Percentiles rank a stretch among this genome's conserved stretches.
phyloP scores from a whole-genome alignment of 805 yeast genomes.

The Saturnispora saitoi region DNA sequence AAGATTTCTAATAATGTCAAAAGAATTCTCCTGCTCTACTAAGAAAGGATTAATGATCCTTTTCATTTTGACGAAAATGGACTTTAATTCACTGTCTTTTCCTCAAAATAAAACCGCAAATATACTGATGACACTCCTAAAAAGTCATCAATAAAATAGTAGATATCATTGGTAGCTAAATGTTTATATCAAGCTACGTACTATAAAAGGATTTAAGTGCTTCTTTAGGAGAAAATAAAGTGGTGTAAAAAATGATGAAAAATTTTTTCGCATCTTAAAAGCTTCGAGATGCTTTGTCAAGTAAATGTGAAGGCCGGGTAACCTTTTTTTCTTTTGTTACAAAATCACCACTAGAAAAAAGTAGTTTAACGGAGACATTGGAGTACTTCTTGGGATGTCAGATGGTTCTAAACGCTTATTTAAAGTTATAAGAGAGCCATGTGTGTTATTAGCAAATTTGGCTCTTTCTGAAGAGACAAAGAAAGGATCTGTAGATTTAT shows the following conservation, averaged over 20 bases:
- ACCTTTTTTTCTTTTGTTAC: not conserved
- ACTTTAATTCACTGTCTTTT: not conserved
- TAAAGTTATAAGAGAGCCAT: slow-evolving; percentile 30
- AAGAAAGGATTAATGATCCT: not conserved
- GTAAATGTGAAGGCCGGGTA: slow-evolving; percentile 5
- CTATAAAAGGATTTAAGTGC: not conserved
- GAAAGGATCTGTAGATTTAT: slow-evolving; percentile 25
- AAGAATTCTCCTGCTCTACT: not conserved
- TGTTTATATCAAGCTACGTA: not conserved
- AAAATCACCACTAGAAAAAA: not conserved
- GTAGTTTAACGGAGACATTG: not conserved
- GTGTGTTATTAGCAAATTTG: slow-evolving; percentile 36
- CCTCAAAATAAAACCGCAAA: too few relatives aligned
- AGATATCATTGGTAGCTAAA: not conserved
- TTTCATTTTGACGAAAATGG: not conserved
- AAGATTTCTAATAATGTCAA: not conserved
- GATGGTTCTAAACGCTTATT: slow-evolving; percentile 14
- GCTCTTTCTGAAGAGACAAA: slow-evolving; percentile 33
- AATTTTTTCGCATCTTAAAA: not conserved
- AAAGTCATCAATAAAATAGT: too few relatives aligned
- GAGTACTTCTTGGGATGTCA: not conserved
- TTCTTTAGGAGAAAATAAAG: not conserved
- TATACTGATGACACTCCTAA: too few relatives aligned
- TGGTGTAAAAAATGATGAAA: slow-evolving; percentile 1
- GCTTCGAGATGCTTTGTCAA: too few relatives aligned